phyloP scores from a whole-genome alignment of 345 rosid species.

The Nephelium lappaceum region DNA sequence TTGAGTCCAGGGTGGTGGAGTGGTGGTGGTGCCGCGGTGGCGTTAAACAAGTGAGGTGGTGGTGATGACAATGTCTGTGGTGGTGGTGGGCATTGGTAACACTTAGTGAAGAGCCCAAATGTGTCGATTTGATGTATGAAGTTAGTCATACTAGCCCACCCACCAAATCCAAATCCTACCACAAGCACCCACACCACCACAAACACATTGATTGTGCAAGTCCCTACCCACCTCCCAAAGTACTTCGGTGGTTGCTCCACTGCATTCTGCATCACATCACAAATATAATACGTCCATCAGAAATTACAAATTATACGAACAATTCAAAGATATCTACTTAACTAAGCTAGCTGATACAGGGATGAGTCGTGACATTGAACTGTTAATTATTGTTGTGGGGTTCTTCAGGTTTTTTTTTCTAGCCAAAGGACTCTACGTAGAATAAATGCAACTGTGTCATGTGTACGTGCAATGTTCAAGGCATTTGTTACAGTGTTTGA shows the following conservation, averaged over 20 bases:
- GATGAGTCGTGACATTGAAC: no score
- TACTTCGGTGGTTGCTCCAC: constrained; percentile 86
- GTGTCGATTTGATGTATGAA: constrained; percentile 95
- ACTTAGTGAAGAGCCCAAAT: constrained; percentile 91
- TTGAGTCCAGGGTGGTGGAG: constrained; percentile 43
- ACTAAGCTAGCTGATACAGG: background rate
- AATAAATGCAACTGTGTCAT: no score
- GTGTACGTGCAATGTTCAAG: no score
- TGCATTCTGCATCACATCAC: constrained; percentile 66
- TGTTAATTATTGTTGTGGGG: background rate
- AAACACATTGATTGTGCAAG: constrained; percentile 72
- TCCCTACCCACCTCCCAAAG: constrained; percentile 82
- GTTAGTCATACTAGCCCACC: constrained; percentile 91
- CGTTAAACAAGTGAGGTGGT: constrained; percentile 32
- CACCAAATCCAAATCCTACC: constrained; percentile 97
- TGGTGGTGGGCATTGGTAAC: constrained; percentile 88
- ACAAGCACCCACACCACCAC: constrained; percentile 91
- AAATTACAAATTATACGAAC: background rate
- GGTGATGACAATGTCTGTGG: constrained; percentile 20
- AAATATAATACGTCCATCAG: constrained; percentile 14
- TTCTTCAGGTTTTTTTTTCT: background rate
- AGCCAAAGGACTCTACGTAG: no score
- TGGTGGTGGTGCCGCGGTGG: constrained; percentile 48
- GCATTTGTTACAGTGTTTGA: no score
- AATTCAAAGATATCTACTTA: no score